Conservation (phyloP, 2,329 filamentous ascomycete genomes). For the Fusarium haematococcum region DNA sequence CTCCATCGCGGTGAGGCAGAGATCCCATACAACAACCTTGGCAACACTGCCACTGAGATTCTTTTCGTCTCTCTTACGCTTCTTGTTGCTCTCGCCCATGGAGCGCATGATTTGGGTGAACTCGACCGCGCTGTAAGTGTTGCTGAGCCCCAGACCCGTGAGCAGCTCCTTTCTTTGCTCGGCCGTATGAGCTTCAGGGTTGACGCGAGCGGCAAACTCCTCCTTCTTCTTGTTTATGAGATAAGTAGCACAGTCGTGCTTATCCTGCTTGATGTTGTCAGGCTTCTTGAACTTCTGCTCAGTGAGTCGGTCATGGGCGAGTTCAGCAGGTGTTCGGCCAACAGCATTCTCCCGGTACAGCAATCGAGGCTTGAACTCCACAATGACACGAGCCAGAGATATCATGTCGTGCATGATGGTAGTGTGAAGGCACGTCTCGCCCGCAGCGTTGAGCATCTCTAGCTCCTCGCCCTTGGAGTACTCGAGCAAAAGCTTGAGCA, state of each 20-base stretch:
- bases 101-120: slow-evolving; percentile 42
- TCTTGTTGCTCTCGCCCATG: slow-evolving; percentile 41
- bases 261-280: slow-evolving; percentile 4
- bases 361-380: slow-evolving; percentile 69
- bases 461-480: slow-evolving; percentile 69
- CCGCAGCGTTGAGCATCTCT: slow-evolving; percentile 70
- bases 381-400: slow-evolving; percentile 56
- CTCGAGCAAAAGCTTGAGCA: slow-evolving; percentile 63
- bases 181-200: slow-evolving; percentile 19
- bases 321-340: slow-evolving; percentile 78
- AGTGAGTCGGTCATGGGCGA: slow-evolving; percentile 68
- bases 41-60: slow-evolving; percentile 7
- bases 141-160: slow-evolving; percentile 43
- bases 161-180: slow-evolving; percentile 37
- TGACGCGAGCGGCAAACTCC: slow-evolving; percentile 22
- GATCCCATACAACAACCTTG: slow-evolving; percentile 49
- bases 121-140: slow-evolving; percentile 43
- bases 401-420: slow-evolving; percentile 57
- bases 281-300: slow-evolving; percentile 50
- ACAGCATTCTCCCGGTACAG: slow-evolving; percentile 80
- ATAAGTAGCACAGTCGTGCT: background rate
- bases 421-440: slow-evolving; percentile 74
- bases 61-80: slow-evolving; percentile 4
- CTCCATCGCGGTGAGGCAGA: slow-evolving; percentile 48
- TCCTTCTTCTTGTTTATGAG: slow-evolving; percentile 12